Base-by-base conservation (phyloP, 306 rosid species). In the Crotalaria pallida region DNA sequence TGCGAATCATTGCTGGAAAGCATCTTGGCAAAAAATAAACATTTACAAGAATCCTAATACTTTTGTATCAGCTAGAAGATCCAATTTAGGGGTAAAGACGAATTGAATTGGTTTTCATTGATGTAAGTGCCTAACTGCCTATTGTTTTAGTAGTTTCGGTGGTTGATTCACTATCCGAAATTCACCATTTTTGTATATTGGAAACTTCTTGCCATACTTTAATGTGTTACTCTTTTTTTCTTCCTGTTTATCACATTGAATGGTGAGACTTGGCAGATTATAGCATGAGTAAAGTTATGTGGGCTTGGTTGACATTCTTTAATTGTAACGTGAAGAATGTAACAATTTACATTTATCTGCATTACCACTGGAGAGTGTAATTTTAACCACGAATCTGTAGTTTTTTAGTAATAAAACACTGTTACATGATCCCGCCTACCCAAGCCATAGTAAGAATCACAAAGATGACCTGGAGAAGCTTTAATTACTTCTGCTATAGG, bases 1-100 rank as follows among this genome's bases (percentile, higher is more conserved):
- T 88, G 97, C 55, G 92, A 80, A 59, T 88, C 95, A 52, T 84
- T 94, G 82, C 58, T 93, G 79, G 88, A 87, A 68, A 79, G 80
- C 82, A 78, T 90, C 75, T 79, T 85, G 85, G 84, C 89, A 41
- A 90, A 88, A 80, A 85, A 90, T 71, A 84, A 85, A 72, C 83
- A 60, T 59, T 53, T 78, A 18, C 78, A 77, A 40, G 87, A 76
- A 58, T 70, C 82, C 48, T 81, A 76, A 76, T 24, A 15, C 56
- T 17, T 12, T 22, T 53, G 57, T 16, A 43, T 22, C 38, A 50
- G 29, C 62, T 65, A 33, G 58, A 55, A 63, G 69, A 58, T 77
- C 41, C 50, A 63, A 24, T 67, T 34, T 16, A 13, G 60, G 31
- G 62, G 44, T 27, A 58, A 15, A 47, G 64, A 24, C 19, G n/a